phyloP scores from a whole-genome alignment of 345 rosid species.

The Luvunga scandens region DNA sequence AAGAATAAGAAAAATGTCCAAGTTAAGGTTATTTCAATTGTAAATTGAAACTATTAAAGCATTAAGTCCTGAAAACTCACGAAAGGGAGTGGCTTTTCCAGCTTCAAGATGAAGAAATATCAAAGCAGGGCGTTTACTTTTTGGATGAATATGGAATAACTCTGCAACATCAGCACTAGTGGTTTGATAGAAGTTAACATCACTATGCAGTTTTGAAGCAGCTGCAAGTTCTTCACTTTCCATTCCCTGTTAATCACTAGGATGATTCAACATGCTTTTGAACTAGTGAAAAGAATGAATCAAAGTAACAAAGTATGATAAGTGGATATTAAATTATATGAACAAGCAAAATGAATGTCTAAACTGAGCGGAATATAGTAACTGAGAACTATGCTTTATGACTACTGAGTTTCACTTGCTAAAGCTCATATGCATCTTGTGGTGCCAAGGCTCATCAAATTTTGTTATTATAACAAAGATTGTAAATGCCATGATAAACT shows the following conservation, averaged over 20 bases:
- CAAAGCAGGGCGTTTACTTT: slow-evolving; percentile 39
- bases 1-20: background rate
- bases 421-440: background rate
- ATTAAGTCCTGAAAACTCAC: slow-evolving; percentile 17
- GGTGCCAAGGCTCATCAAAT: background rate
- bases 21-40: background rate
- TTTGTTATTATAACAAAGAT: background rate
- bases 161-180: slow-evolving; percentile 38
- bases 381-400: background rate
- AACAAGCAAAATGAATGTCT: background rate
- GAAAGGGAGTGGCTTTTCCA: slow-evolving; percentile 26
- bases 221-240: slow-evolving; percentile 43
- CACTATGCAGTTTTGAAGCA: slow-evolving; percentile 36
- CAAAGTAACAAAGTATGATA: background rate
- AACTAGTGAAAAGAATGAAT: background rate
- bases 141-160: slow-evolving; percentile 31
- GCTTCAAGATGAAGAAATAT: slow-evolving; percentile 34
- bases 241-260: slow-evolving; percentile 24
- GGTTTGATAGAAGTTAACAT: slow-evolving; percentile 45
- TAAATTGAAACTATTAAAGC: background rate
- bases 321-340: background rate
- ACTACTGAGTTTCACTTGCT: background rate
- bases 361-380: background rate
- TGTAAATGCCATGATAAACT: background rate
- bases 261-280: background rate